Evolutionary conservation across 148 eudicot species (phyloP).

Genomic region (Rhododendron griersonianum): DNA sequence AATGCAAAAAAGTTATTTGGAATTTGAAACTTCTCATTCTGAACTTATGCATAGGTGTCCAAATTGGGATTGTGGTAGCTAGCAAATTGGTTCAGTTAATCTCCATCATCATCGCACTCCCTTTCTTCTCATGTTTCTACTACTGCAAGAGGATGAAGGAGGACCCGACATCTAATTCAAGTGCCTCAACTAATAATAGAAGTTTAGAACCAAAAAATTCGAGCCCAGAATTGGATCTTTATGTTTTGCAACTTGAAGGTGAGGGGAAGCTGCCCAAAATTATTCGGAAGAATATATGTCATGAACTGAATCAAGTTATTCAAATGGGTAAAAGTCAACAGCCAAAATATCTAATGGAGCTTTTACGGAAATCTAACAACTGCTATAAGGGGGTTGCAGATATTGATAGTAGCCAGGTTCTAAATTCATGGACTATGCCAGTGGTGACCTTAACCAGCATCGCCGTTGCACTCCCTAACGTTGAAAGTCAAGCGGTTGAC

Average conservation of each 20-base stretch:
- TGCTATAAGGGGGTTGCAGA: background rate
- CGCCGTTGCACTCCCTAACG: background rate
- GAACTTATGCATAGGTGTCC: conserved; percentile 9
- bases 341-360: background rate
- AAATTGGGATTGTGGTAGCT: conserved; percentile 8
- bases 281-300: background rate
- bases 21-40: background rate
- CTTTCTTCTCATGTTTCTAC: background rate
- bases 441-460: conserved; percentile 8
- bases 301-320: background rate
- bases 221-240: background rate
- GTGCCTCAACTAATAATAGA: background rate
- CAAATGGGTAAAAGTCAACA: background rate
- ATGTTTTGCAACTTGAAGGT: conserved; percentile 4
- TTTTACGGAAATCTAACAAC: background rate
- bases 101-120: background rate
- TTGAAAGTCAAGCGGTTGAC: background rate
- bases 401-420: background rate
- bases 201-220: background rate
- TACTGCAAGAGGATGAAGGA: background rate
- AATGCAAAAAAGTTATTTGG: conserved; percentile 7
- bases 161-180: background rate
- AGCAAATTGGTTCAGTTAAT: conserved; percentile 16
- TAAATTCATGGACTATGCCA: conserved; percentile 1
- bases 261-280: background rate